phyloP scores from a whole-genome alignment of 352 stramenopile species.

The Phytopythium kandeliae region DNA sequence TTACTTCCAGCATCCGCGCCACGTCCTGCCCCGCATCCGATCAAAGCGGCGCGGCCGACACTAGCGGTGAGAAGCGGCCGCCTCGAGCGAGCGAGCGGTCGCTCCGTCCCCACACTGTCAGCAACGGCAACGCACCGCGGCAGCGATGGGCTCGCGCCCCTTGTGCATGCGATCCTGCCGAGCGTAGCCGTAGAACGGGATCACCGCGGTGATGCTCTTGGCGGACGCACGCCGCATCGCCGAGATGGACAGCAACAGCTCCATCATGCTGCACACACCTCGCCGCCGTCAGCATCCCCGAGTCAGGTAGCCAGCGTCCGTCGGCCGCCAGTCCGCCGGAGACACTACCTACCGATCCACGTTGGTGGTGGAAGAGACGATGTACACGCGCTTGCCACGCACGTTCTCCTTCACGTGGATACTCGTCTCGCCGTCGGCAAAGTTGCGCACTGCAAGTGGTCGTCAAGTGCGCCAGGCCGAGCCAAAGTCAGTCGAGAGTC shows the following conservation, averaged over 20 bases:
- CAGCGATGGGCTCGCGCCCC: slow-evolving; percentile 71
- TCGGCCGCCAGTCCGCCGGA: no score
- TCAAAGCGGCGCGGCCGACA: no score
- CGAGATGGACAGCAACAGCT: slow-evolving; percentile 78
- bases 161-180: slow-evolving; percentile 86
- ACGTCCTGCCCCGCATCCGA: slow-evolving; percentile 43
- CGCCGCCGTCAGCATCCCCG: no score
- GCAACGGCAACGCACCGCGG: slow-evolving; percentile 28
- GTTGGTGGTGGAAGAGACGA: slow-evolving; percentile 82
- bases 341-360: slow-evolving; percentile 68
- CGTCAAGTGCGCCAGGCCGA: background rate
- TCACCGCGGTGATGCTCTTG: slow-evolving; percentile 85
- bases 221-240: slow-evolving; percentile 79
- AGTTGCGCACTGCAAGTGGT: slow-evolving; percentile 47
- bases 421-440: slow-evolving; percentile 81
- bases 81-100: background rate
- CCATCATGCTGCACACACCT: slow-evolving; percentile 83
- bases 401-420: slow-evolving; percentile 73
- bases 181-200: slow-evolving; percentile 85
- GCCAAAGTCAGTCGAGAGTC: background rate
- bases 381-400: slow-evolving; percentile 80
- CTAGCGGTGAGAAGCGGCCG: background rate
- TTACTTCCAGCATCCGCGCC: slow-evolving; percentile 85
- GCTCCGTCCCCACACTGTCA: background rate
- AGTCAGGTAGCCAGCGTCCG: no score